Percentiles rank a stretch among this genome's conserved stretches.
These are phyloP conservation scores for Chaetoceros tenuissimus DNA, from an alignment of 108 stramenopile species.

Conservation along the genomic window DNA sequence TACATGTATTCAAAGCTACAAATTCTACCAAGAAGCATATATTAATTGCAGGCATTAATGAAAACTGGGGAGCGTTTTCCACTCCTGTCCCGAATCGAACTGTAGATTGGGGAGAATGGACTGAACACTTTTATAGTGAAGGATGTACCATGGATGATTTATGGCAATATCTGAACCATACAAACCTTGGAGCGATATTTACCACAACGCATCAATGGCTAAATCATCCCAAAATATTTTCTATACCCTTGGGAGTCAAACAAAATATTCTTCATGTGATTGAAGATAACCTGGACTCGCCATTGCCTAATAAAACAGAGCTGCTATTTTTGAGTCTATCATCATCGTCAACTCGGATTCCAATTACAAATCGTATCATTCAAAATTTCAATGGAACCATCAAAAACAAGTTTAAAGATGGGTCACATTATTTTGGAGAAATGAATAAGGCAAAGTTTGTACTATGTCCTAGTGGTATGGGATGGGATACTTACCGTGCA, in stretches of 20 bases:
- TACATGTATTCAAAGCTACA: too few species aligned
- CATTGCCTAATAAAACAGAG: slow-evolving; percentile 5
- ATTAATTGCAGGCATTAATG: slow-evolving; percentile 24
- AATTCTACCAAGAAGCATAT: slow-evolving; percentile 22
- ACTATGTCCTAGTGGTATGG: slow-evolving; percentile 39
- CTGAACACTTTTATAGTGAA: slow-evolving; percentile 2
- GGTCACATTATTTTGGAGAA: slow-evolving; percentile 9
- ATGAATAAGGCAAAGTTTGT: slow-evolving; percentile 34
- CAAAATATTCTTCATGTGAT: too few species aligned
- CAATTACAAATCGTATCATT: slow-evolving; percentile 3
- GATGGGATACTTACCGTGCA: slow-evolving; percentile 43
- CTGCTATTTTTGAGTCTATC: slow-evolving; percentile 14
- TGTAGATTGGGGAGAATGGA: slow-evolving; percentile 22
- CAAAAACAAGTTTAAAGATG: slow-evolving; percentile 7
- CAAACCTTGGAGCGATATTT: slow-evolving; percentile 29
- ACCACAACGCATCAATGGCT: slow-evolving; percentile 36
- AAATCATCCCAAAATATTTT: slow-evolving; percentile 39
- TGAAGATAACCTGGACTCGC: not conserved
- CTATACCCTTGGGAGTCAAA: slow-evolving; percentile 29
- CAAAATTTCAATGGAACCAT: slow-evolving; percentile 22
- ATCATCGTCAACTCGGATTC: slow-evolving; percentile 49
- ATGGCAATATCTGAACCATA: slow-evolving; percentile 25
- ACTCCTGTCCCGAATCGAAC: slow-evolving; percentile 23
- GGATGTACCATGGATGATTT: slow-evolving; percentile 16
- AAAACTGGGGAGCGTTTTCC: slow-evolving; percentile 42